Evolutionary conservation across 2,329 filamentous ascomycete genomes (phyloP), one percentile per base, ranked within the genome.

Genomic region (Xylariales sp.): DNA sequence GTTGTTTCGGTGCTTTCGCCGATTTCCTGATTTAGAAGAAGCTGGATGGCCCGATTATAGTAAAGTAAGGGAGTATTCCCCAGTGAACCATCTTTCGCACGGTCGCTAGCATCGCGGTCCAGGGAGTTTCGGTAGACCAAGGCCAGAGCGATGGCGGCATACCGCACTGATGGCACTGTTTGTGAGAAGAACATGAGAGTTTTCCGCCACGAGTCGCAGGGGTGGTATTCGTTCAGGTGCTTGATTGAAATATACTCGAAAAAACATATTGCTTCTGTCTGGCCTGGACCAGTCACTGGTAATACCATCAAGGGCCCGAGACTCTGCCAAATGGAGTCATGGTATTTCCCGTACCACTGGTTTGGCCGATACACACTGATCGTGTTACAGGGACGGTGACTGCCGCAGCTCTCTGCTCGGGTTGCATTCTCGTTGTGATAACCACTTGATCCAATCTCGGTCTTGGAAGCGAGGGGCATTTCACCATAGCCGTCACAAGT

Each of bases 131-230:
- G 73, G 62, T 80, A 70, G n/a, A 75, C 57, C 60, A 77, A 63
- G 14, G 73, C 75, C 52, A 79, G 73, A 61, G 75, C 77, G 55
- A 75, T 73, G 56, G 78, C 76, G 45, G 79, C 79, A 73, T 78
- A 64, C n/a, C 77, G 75, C 43, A 80, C 78, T 55, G 76, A 70
- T 71, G 75, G 78, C 43, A 76, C 73, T 32, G 77, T 78, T 69
- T 79, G 78, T 30, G 77, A 74, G 68, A 80, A 80, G 71, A 73
- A 76, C 73, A 80, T 76, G 57, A 80, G 74, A 48, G 74, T 79
- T 18, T 73, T 74, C 16, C 73, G 75, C 78, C 78, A 80, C 63
- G 75, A 71, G 49, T 76, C 71, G 68, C 71, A 73, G 45, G 74
- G 78, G 32, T 71, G 71, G 62, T 79, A 78, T 76, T 73, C 72